phyloP scores from a whole-genome alignment of 2,329 filamentous ascomycete genomes.

The Neoscytalidium dimidiatum region DNA sequence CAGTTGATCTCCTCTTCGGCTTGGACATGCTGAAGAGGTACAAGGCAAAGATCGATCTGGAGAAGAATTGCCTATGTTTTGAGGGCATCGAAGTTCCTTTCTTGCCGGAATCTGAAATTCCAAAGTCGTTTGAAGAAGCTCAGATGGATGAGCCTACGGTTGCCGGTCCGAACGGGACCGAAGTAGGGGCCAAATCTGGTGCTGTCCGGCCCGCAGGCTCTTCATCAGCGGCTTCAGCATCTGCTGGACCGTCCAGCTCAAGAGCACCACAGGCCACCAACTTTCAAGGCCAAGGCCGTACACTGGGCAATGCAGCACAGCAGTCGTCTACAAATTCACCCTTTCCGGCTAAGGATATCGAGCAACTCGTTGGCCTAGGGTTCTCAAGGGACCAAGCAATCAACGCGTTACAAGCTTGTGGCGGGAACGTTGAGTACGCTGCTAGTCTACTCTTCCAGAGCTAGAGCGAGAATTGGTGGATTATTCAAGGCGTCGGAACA shows the following conservation, averaged over 20 bases:
- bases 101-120: slow-evolving; percentile 89
- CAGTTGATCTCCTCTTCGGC: slow-evolving; percentile 88
- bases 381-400: slow-evolving; percentile 76
- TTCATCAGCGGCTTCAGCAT: slow-evolving; percentile 26
- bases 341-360: slow-evolving; percentile 67
- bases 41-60: slow-evolving; percentile 87
- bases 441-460: slow-evolving; percentile 70
- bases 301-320: slow-evolving; percentile 28
- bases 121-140: slow-evolving; percentile 74
- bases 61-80: slow-evolving; percentile 82
- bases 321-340: slow-evolving; percentile 22
- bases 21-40: slow-evolving; percentile 97
- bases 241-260: slow-evolving; percentile 13
- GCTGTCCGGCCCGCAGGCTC: slow-evolving; percentile 63
- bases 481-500: slow-evolving; percentile 41
- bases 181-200: slow-evolving; percentile 81
- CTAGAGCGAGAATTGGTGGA: not conserved
- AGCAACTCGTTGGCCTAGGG: slow-evolving; percentile 75
- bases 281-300: slow-evolving; percentile 35
- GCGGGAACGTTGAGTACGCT: slow-evolving; percentile 86
- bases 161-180: slow-evolving; percentile 82
- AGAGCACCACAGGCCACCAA: slow-evolving; percentile 14
- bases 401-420: slow-evolving; percentile 77
- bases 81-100: slow-evolving; percentile 87
- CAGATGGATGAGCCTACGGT: slow-evolving; percentile 80